A percentile compares a stretch with the other conserved stretches of the same genome.
phyloP scores from a whole-genome alignment of 805 yeast genomes.

The Candida golubevii region DNA sequence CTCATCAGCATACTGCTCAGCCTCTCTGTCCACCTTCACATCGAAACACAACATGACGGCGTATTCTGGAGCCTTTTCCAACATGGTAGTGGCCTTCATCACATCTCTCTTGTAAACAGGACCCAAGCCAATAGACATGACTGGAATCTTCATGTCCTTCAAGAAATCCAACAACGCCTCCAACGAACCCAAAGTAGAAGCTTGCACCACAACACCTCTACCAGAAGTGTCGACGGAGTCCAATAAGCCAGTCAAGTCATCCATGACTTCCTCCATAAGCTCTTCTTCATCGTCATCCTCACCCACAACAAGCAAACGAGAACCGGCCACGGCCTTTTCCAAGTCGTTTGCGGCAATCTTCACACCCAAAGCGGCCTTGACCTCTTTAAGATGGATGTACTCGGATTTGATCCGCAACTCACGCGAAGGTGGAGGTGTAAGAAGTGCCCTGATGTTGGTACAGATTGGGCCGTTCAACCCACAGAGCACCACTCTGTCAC shows the following conservation, averaged over 20 bases:
- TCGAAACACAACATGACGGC: conserved; percentile 99
- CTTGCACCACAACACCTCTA: conserved; percentile 97
- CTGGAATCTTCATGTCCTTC: conserved; percentile 98
- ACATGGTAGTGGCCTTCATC: conserved; percentile 95
- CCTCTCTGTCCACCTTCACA: conserved; percentile 95
- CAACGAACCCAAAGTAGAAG: conserved; percentile 95
- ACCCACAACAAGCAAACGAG: conserved; percentile 89
- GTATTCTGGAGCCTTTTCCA: conserved; percentile 90
- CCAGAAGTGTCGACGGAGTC: conserved; percentile 95
- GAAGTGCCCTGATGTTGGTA: conserved; percentile 89
- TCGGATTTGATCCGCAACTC: conserved; percentile 96
- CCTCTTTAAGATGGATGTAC: conserved; percentile 94
- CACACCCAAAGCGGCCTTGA: conserved; percentile 98
- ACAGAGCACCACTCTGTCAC: conserved; percentile 92
- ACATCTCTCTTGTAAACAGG: conserved; percentile 98
- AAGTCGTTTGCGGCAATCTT: conserved; percentile 97
- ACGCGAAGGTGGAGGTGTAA: conserved; percentile 96
- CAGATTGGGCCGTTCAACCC: conserved; percentile 99
- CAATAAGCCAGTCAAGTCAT: conserved; percentile 88
- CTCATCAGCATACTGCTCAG: conserved; percentile 95
- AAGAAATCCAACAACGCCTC: conserved; percentile 96
- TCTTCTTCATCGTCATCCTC: conserved; percentile 98
- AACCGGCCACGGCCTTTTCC: conserved; percentile 99
- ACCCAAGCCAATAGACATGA: conserved; percentile 96
- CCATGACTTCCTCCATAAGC: conserved; percentile 97